Percentiles rank a stretch among this genome's conserved stretches.
Evolutionary conservation across 2,329 filamentous ascomycete species (phyloP).

Genomic region (Chaetomium sp.): DNA sequence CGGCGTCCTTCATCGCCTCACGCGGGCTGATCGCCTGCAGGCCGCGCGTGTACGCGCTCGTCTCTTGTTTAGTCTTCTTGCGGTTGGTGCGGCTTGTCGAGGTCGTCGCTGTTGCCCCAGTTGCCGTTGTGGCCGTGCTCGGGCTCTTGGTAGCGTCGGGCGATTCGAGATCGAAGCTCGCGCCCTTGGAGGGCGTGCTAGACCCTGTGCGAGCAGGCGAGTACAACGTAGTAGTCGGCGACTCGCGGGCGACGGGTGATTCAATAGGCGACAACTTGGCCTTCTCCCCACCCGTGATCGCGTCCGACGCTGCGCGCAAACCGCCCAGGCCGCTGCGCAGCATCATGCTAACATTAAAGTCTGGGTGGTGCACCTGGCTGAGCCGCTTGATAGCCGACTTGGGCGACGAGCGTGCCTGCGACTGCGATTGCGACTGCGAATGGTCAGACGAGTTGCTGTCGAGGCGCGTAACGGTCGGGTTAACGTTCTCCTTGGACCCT

Average conservation of each 20-base stretch:
- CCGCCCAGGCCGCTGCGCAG: conserved; percentile 58
- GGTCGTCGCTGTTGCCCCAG: conserved; percentile 11
- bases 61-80: conserved; percentile 85
- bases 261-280: conserved; percentile 48
- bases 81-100: conserved; percentile 38
- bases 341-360: conserved; percentile 50
- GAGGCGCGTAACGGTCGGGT: conserved; percentile 56
- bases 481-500: conserved; percentile 46
- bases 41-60: conserved; percentile 86
- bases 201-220: conserved; percentile 75
- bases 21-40: conserved; percentile 72
- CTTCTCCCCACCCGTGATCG: conserved; percentile 48
- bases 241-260: conserved; percentile 42
- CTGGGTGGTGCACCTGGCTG: conserved; percentile 41
- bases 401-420: conserved; percentile 21
- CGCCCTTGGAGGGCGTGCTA: conserved; percentile 56
- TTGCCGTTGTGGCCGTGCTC: conserved; percentile 41
- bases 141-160: conserved; percentile 56
- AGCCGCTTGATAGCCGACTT: conserved; percentile 39
- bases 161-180: conserved; percentile 74
- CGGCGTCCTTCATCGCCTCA: conserved; percentile 78
- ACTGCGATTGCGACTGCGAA: conserved; percentile 25
- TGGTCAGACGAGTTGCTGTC: conserved; percentile 37
- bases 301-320: conserved; percentile 80
- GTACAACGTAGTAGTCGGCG: conserved; percentile 35